phyloP scores from a whole-genome alignment of 1,284 basidiomycete genomes.

The Ganoderma sinense region DNA sequence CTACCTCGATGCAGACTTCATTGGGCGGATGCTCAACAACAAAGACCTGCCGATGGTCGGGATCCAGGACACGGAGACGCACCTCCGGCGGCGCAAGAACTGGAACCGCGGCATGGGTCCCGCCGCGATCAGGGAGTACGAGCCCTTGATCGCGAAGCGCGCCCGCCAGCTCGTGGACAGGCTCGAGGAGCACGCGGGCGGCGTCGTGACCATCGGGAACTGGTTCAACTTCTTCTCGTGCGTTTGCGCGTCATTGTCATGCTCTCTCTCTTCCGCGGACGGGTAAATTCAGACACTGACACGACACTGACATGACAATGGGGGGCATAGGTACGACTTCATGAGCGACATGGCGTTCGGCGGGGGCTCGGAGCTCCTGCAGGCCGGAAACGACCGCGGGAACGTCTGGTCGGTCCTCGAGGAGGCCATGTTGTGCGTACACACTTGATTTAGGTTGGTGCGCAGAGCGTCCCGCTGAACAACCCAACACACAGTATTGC shows the following conservation, averaged over 20 bases:
- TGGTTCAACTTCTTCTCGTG: conserved; percentile 22
- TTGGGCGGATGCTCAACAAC: not conserved
- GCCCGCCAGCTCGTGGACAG: conserved; percentile 11
- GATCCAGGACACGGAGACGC: conserved; percentile 5
- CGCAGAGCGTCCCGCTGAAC: not conserved
- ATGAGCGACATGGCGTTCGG: conserved; percentile 15
- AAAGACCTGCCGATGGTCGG: not conserved
- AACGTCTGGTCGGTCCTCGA: conserved; percentile 3
- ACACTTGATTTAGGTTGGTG: too few relatives aligned
- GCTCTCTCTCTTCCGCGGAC: too few relatives aligned
- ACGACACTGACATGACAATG: not conserved
- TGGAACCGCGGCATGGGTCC: conserved; percentile 15
- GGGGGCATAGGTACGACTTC: conserved; percentile 8
- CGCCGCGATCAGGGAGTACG: conserved; percentile 14
- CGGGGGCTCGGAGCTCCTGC: conserved; percentile 1
- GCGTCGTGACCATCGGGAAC: conserved; percentile 5
- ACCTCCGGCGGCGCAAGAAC: conserved; percentile 10
- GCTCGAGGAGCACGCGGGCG: not conserved
- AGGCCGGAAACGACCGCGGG: not conserved
- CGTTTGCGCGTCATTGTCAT: not conserved
- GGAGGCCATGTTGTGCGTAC: conserved; percentile 6
- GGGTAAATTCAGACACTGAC: too few relatives aligned
- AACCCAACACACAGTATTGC: not conserved
- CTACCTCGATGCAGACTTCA: not conserved
- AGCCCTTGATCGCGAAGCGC: conserved; percentile 6